These are phyloP conservation scores for Xylaria telfairii DNA, from an alignment of 495 filamentous ascomycete genomes.

Conservation along the genomic window DNA sequence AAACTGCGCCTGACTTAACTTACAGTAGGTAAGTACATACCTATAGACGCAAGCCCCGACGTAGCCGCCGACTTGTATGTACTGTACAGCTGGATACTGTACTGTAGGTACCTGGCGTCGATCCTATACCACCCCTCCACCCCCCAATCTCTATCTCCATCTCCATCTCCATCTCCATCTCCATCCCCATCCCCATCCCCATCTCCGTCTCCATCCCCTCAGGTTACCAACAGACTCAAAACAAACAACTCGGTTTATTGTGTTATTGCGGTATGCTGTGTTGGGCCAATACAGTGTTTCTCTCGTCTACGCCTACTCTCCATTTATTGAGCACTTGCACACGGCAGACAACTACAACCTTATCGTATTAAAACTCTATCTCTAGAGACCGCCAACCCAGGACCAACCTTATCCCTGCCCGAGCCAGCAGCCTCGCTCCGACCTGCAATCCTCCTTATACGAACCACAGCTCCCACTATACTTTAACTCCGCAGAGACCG, in stretches of 20 bases:
- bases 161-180: too few species aligned
- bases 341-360: not conserved
- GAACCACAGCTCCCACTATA: not conserved
- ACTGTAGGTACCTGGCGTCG: too few species aligned
- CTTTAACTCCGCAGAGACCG: not conserved
- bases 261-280: not conserved
- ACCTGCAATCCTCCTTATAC: not conserved
- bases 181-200: too few species aligned
- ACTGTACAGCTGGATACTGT: too few species aligned
- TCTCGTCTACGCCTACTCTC: not conserved
- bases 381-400: not conserved
- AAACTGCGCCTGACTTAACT: too few species aligned
- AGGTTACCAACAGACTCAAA: not conserved
- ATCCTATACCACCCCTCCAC: not conserved
- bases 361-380: too few species aligned
- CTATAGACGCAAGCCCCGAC: too few species aligned
- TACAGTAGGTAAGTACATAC: too few species aligned
- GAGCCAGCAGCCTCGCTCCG: not conserved
- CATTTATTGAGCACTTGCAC: not conserved
- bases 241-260: not conserved
- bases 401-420: not conserved
- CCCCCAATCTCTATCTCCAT: not conserved
- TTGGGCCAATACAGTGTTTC: not conserved
- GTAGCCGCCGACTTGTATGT: too few species aligned
- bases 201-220: not conserved